Percentiles rank a stretch among this genome's conserved stretches.
These are phyloP conservation scores for Pythium utonaiense DNA, from an alignment of 352 stramenopile genomes.

Conservation along the genomic window DNA sequence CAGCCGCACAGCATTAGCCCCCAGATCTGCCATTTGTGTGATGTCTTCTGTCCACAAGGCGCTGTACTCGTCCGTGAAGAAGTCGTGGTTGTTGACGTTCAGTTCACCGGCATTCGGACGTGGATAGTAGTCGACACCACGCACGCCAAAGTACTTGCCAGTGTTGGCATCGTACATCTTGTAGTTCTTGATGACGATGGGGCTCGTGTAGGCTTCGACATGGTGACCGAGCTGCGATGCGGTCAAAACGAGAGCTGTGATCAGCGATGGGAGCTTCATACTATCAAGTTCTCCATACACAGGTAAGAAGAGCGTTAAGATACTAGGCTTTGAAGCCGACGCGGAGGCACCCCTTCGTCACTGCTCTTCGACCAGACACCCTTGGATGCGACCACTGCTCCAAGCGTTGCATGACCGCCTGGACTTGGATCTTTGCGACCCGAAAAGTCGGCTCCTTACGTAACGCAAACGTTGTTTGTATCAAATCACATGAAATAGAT, in stretches of 20 bases:
- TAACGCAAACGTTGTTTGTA: background rate
- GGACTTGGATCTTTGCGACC: background rate
- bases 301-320: too few species aligned
- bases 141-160: constrained; percentile 63
- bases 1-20: constrained; percentile 75
- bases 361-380: too few species aligned
- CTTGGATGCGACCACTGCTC: too few species aligned
- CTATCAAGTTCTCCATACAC: too few species aligned
- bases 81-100: constrained; percentile 74
- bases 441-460: background rate
- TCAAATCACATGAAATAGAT: background rate
- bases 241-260: background rate
- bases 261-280: too few species aligned
- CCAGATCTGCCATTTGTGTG: constrained; percentile 46
- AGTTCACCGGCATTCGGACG: constrained; percentile 73
- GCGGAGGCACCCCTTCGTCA: too few species aligned
- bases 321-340: too few species aligned
- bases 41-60: constrained; percentile 74
- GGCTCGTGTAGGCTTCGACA: constrained; percentile 39
- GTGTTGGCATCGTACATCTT: constrained; percentile 81
- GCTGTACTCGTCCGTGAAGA: constrained; percentile 81
- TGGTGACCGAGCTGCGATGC: background rate
- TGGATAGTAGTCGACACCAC: constrained; percentile 86
- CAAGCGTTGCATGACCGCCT: background rate
- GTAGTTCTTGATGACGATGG: constrained; percentile 59